Evolutionary conservation across 129 eudicot species (phyloP).

Genomic region (Flaveria sonorensis): DNA sequence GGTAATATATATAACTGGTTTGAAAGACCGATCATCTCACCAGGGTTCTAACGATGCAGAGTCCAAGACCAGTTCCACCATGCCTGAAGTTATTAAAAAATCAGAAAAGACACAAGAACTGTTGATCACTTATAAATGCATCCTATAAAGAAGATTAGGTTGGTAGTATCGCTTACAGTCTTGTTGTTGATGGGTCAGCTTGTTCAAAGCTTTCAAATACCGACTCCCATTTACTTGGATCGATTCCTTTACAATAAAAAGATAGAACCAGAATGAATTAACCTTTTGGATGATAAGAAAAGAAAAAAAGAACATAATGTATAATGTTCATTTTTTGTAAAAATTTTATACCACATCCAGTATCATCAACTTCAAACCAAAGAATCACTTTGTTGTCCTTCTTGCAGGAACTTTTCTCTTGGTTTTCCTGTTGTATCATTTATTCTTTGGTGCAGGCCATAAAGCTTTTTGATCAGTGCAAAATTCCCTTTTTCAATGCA

Average conservation of each 20-base stretch:
- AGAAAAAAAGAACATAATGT: neutral
- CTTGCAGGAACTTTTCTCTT: slow-evolving; percentile 43
- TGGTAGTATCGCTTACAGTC: slow-evolving; percentile 54
- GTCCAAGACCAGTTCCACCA: slow-evolving; percentile 99
- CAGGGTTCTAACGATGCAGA: slow-evolving; percentile 96
- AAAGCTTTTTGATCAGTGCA: slow-evolving; percentile 15
- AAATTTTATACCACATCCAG: slow-evolving; percentile 53
- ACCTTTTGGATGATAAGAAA: slow-evolving; percentile 8
- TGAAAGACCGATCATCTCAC: slow-evolving; percentile 49
- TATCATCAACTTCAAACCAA: slow-evolving; percentile 50
- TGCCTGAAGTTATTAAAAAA: slow-evolving; percentile 57
- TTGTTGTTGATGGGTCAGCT: slow-evolving; percentile 97
- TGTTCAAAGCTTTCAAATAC: slow-evolving; percentile 91
- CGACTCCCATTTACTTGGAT: slow-evolving; percentile 49
- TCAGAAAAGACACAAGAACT: slow-evolving; percentile 16
- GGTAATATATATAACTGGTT: neutral
- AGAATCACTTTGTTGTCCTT: slow-evolving; percentile 43
- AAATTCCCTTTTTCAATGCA: slow-evolving; percentile 21
- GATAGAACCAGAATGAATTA: neutral
- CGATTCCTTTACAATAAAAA: slow-evolving; percentile 42
- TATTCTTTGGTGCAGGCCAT: slow-evolving; percentile 21
- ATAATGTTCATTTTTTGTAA: slow-evolving; percentile 12
- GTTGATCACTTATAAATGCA: neutral
- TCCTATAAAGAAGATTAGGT: slow-evolving; percentile 10
- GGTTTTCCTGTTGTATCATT: slow-evolving; percentile 30